These are phyloP conservation scores for Aspergillus hiratsukae DNA, from an alignment of 2,329 filamentous ascomycete species.

Conservation along the genomic window DNA sequence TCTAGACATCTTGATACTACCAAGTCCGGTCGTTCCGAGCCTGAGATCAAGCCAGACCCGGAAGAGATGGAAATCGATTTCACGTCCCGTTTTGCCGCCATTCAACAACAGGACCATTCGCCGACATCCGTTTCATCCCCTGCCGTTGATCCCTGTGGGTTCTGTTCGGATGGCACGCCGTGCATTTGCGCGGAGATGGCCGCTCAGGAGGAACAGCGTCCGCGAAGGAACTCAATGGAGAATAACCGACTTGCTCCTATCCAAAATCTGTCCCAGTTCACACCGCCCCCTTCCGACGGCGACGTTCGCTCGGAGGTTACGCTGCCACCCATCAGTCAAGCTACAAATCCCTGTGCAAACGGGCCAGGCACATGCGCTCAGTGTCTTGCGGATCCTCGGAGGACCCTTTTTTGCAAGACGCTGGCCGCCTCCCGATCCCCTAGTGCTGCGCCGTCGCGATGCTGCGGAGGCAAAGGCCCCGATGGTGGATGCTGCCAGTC, in stretches of 20 bases:
- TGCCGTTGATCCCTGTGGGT: constrained; percentile 68
- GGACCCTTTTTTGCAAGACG: constrained; percentile 77
- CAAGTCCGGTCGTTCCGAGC: constrained; percentile 54
- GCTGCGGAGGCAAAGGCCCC: constrained; percentile 57
- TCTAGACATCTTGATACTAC: constrained; percentile 33
- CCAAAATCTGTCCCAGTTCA: constrained; percentile 46
- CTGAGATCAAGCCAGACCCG: constrained; percentile 43
- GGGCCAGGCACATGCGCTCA: constrained; percentile 76
- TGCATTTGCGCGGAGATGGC: constrained; percentile 72
- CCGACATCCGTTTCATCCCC: constrained; percentile 29
- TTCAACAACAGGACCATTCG: constrained; percentile 20
- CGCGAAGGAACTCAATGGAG: constrained; percentile 43
- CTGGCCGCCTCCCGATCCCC: constrained; percentile 59
- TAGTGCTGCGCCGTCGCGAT: constrained; percentile 42
- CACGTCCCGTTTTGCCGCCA: constrained; percentile 59
- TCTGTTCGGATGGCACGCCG: constrained; percentile 76
- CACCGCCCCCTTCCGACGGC: constrained; percentile 50
- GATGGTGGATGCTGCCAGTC: constrained; percentile 61
- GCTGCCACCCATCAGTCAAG: constrained; percentile 32
- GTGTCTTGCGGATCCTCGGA: constrained; percentile 71
- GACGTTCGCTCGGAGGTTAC: constrained; percentile 56
- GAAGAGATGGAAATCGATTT: constrained; percentile 67
- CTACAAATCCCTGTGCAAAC: constrained; percentile 51
- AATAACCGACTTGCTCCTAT: constrained; percentile 42
- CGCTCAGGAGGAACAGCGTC: constrained; percentile 37